A percentile compares a stretch with the other conserved stretches of the same genome.
phyloP scores from a whole-genome alignment of 1,284 basidiomycete species.

The Naganishia liquefaciens region DNA sequence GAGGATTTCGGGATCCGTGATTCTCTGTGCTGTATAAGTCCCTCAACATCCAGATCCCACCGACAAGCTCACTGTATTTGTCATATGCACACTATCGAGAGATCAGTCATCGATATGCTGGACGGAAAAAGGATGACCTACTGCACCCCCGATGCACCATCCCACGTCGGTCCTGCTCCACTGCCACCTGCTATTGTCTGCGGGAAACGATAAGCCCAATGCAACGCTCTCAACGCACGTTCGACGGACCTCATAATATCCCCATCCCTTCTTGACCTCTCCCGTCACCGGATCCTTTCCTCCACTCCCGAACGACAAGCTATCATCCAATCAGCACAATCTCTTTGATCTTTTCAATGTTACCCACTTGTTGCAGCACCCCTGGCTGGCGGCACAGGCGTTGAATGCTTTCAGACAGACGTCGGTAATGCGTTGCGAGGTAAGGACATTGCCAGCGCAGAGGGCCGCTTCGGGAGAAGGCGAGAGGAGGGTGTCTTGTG shows the following conservation, averaged over 20 bases:
- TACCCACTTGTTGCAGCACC: conserved; percentile 64
- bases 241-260: conserved; percentile 77
- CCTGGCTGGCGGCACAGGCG: conserved; percentile 89
- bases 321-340: conserved; percentile 53
- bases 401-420: conserved; percentile 92
- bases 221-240: neutral
- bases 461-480: conserved; percentile 86
- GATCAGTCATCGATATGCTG: conserved; percentile 50
- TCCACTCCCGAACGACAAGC: conserved; percentile 72
- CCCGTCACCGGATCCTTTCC: conserved; percentile 65
- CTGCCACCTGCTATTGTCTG: conserved; percentile 81
- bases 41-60: no score
- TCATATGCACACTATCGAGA: conserved; percentile 65
- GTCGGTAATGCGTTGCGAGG: conserved; percentile 90
- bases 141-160: conserved; percentile 59
- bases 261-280: conserved; percentile 65
- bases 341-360: neutral
- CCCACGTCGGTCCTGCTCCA: conserved; percentile 86
- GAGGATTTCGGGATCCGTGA: conserved; percentile 88
- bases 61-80: conserved; percentile 64
- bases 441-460: conserved; percentile 89
- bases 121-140: neutral
- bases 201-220: neutral
- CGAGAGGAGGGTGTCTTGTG: conserved; percentile 72
- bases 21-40: conserved; percentile 54